Evolutionary conservation across 2,329 filamentous ascomycete species (phyloP).

Genomic region (Neonectria punicea): DNA sequence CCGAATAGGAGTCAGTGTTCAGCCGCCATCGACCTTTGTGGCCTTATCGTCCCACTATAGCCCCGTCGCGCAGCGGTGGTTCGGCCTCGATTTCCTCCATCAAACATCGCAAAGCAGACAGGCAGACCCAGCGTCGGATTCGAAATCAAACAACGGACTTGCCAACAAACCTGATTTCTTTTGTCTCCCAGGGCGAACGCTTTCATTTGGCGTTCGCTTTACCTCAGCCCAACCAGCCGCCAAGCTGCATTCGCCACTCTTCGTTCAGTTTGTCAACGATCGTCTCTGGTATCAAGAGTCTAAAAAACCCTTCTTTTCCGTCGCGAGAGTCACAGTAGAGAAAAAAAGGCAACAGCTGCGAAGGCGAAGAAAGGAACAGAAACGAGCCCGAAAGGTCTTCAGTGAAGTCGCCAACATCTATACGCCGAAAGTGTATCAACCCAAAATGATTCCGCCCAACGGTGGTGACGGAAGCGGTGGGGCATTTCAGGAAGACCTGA

Average conservation of each 20-base stretch:
- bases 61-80: slow-evolving; percentile 8
- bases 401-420: slow-evolving; percentile 57
- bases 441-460: slow-evolving; percentile 59
- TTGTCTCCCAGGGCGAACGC: slow-evolving; percentile 1
- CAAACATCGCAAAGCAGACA: not conserved
- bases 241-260: slow-evolving; percentile 79
- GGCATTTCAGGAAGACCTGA: slow-evolving; percentile 83
- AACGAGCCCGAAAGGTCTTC: slow-evolving; percentile 52
- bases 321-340: slow-evolving; percentile 40
- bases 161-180: not conserved
- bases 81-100: not conserved
- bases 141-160: not conserved
- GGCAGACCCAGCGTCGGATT: not conserved
- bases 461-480: slow-evolving; percentile 45
- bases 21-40: not conserved
- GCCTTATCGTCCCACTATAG: not conserved
- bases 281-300: slow-evolving; percentile 51
- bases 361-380: slow-evolving; percentile 47
- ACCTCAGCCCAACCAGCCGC: slow-evolving; percentile 50
- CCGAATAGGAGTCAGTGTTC: not conserved
- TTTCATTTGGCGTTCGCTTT: slow-evolving; percentile 8
- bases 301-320: slow-evolving; percentile 30
- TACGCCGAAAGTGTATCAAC: slow-evolving; percentile 52
- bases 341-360: slow-evolving; percentile 49
- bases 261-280: slow-evolving; percentile 66